Base-by-base conservation (phyloP, 768 basidiomycete genomes). In the Tulasnella sp. region DNA sequence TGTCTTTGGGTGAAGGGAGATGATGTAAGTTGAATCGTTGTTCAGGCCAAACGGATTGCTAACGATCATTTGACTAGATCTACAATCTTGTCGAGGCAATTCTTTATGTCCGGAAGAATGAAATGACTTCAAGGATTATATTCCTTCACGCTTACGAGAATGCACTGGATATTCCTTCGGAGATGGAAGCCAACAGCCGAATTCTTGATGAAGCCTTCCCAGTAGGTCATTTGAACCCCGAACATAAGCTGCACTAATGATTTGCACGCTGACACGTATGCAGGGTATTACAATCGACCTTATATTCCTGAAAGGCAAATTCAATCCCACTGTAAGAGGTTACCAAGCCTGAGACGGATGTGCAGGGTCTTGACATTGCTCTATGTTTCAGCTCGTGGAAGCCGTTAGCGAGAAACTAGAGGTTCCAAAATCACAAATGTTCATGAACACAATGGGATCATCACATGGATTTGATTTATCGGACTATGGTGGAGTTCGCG, bases 131-230 rank as follows among this genome's bases (percentile, higher is more conserved):
- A 0, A 83, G 85, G 75, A 75, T 91, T 71, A 89, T 89, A 79
- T 83, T 91, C 14, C 82, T 90, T 4, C 89, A 90, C 75, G 90
- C 89, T 75, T 82, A 84, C 72, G 83, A 87, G 34, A 81, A 79
- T 29, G 85, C 84, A 36, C 79, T 79, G 16, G 84, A 82, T 0
- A 81, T 87, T 32, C 90, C 90, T 0, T 87, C 87, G 0, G 90
- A 92, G 76, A 79, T 92, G 75, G 89, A 88, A 77, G 88, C 89
- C 3, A 92, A 91, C 76, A 83, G 85, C 37, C 89, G 86, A 77
- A 87, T 87, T 67, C 77, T 88, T 36, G 86, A 89, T 72, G 86
- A 88, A 78, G 86, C 85, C 0, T 89, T 89, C 74, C 88, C 88
- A 0, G 83, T 64, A 22, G 5, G 71, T 64, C 5, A 84, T 88